Evolutionary conservation across 768 basidiomycete species (phyloP).

Genomic region (Mycena latifolia): DNA sequence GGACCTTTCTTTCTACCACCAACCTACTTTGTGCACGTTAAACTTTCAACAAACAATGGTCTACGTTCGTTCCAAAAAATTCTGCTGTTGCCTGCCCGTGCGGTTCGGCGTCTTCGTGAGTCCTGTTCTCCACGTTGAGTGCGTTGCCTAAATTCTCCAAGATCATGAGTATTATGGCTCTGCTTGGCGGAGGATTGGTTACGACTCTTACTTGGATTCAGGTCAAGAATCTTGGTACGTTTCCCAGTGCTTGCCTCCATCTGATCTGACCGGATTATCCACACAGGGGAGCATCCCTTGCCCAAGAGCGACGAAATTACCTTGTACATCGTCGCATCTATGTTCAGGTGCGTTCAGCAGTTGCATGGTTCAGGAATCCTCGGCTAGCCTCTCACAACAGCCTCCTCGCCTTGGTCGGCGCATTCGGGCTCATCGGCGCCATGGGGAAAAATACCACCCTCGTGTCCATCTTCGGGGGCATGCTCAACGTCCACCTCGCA

Average conservation of each 20-base stretch:
- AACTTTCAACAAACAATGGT: too few species aligned
- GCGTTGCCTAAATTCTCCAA: conserved; percentile 34
- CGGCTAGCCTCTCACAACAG: conserved; percentile 39
- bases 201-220: conserved; percentile 61
- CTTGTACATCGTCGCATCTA: conserved; percentile 58
- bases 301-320: conserved; percentile 54
- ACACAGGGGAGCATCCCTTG: conserved; percentile 49
- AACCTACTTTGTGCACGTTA: conserved; percentile 27
- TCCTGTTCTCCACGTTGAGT: not conserved
- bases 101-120: conserved; percentile 68
- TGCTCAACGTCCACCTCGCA: conserved; percentile 59
- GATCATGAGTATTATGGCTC: conserved; percentile 57
- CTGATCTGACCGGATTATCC: not conserved
- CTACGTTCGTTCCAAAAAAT: conserved; percentile 65
- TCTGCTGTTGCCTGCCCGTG: conserved; percentile 76
- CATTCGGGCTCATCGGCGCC: conserved; percentile 61
- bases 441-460: conserved; percentile 55
- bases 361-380: too few species aligned
- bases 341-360: conserved; percentile 40
- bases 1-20: conserved; percentile 25
- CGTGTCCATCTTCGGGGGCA: conserved; percentile 57
- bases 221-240: conserved; percentile 58
- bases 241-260: conserved; percentile 1
- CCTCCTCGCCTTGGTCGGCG: conserved; percentile 58
- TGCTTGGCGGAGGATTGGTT: conserved; percentile 57